A percentile compares a stretch with the other conserved stretches of the same genome.
These are phyloP conservation scores for Pholiota molesta DNA, from an alignment of 768 basidiomycete species.

Conservation along the genomic window DNA sequence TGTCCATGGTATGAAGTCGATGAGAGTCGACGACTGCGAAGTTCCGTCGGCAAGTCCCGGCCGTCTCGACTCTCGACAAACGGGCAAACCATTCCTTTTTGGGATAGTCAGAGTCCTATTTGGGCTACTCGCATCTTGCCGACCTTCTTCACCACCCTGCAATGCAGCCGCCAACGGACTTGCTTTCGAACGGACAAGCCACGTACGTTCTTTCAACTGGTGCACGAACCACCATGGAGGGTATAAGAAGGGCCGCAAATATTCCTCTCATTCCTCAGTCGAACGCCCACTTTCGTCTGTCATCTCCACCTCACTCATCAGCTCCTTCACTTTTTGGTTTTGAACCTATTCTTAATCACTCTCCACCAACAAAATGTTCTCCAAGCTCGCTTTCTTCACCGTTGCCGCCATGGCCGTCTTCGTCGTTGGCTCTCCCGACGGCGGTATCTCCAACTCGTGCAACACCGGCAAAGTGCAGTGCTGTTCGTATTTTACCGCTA, in stretches of 20 bases:
- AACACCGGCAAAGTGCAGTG: background rate
- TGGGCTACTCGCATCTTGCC: background rate
- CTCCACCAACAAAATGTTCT: background rate
- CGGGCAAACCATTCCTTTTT: background rate
- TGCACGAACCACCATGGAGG: background rate
- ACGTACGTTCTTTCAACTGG: background rate
- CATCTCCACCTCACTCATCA: background rate
- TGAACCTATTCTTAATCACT: background rate
- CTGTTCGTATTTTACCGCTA: background rate
- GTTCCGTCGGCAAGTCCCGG: too few species aligned
- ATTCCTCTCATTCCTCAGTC: background rate
- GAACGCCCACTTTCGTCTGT: background rate
- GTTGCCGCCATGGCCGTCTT: background rate
- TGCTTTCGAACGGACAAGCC: too few species aligned
- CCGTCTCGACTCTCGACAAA: background rate
- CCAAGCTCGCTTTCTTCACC: background rate
- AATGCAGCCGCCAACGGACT: background rate
- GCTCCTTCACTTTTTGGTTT: background rate
- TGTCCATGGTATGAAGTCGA: too few species aligned
- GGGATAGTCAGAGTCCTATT: background rate
- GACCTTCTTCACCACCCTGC: background rate
- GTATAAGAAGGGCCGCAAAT: background rate
- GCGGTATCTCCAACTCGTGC: background rate
- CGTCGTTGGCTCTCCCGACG: background rate
- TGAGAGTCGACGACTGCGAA: too few species aligned